Conservation (phyloP, 495 filamentous ascomycete genomes). For the Trichoderma parareesei region DNA sequence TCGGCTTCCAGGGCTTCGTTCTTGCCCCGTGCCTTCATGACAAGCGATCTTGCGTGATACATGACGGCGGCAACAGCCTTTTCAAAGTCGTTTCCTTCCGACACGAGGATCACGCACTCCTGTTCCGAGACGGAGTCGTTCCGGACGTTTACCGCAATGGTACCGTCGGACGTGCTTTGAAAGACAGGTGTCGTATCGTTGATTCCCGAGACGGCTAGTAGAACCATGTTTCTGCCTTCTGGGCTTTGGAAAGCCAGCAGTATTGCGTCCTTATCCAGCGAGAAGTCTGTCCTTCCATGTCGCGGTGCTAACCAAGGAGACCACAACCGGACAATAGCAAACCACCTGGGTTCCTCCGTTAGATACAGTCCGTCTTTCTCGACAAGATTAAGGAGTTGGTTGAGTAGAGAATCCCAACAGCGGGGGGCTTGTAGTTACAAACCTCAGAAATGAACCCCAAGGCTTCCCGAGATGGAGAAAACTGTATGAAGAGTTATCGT, state of each 20-base stretch:
- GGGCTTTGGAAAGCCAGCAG: slow-evolving; percentile 70
- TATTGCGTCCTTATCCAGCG: slow-evolving; percentile 67
- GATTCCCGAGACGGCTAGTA: slow-evolving; percentile 73
- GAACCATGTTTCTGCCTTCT: slow-evolving; percentile 70
- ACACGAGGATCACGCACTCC: slow-evolving; percentile 57
- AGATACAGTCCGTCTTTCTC: background rate
- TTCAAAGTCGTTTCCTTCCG: slow-evolving; percentile 69
- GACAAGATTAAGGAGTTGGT: background rate
- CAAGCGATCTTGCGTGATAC: slow-evolving; percentile 72
- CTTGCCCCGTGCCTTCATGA: slow-evolving; percentile 27
- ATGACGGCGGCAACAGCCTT: slow-evolving; percentile 70
- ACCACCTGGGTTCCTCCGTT: slow-evolving; percentile 47
- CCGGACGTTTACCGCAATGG: slow-evolving; percentile 57
- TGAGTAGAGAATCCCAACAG: background rate
- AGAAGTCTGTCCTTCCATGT: slow-evolving; percentile 62
- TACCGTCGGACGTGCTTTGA: slow-evolving; percentile 55
- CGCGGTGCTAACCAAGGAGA: slow-evolving; percentile 80
- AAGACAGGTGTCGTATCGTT: slow-evolving; percentile 65
- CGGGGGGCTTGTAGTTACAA: slow-evolving; percentile 19
- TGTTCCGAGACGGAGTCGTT: slow-evolving; percentile 21
- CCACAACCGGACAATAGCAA: slow-evolving; percentile 72
- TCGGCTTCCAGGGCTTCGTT: slow-evolving; percentile 26
- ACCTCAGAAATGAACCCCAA: slow-evolving; percentile 39
- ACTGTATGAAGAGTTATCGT: slow-evolving; percentile 45
- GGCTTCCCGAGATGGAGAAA: slow-evolving; percentile 56